Percentiles rank a stretch among this genome's conserved stretches.
These are phyloP conservation scores for Magnaporthales sp. DNA, from an alignment of 2,329 filamentous ascomycete genomes.

Conservation along the genomic window DNA sequence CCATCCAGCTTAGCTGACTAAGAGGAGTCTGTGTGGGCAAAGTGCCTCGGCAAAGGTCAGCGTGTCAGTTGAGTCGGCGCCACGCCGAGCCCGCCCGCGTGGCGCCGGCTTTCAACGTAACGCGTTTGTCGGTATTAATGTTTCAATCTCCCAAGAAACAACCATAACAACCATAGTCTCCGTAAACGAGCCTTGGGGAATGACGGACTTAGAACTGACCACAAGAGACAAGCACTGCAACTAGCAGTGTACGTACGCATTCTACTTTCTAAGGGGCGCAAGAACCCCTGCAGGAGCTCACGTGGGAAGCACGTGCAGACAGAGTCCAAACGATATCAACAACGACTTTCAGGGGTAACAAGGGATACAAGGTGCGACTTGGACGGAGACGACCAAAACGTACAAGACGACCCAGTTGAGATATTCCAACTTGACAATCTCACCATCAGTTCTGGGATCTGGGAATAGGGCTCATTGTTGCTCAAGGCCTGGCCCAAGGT, in stretches of 20 bases:
- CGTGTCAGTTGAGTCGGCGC: background rate
- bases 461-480: background rate
- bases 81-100: background rate
- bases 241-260: background rate
- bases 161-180: background rate
- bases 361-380: background rate
- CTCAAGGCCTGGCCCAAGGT: background rate
- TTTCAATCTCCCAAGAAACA: background rate
- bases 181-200: background rate
- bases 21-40: background rate
- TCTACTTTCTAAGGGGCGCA: background rate
- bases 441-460: background rate
- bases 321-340: background rate
- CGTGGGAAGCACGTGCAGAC: background rate
- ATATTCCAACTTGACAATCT: background rate
- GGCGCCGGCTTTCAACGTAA: background rate
- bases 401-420: background rate
- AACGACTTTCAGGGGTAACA: background rate
- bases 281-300: background rate
- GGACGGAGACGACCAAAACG: background rate
- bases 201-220: background rate
- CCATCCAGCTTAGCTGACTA: background rate
- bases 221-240: background rate
- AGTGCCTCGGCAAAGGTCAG: background rate
- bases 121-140: background rate